Percentiles rank a stretch among this genome's conserved stretches.
These are phyloP conservation scores for Helotiales sp. DNA, from an alignment of 2,329 filamentous ascomycete species.

Conservation along the genomic window DNA sequence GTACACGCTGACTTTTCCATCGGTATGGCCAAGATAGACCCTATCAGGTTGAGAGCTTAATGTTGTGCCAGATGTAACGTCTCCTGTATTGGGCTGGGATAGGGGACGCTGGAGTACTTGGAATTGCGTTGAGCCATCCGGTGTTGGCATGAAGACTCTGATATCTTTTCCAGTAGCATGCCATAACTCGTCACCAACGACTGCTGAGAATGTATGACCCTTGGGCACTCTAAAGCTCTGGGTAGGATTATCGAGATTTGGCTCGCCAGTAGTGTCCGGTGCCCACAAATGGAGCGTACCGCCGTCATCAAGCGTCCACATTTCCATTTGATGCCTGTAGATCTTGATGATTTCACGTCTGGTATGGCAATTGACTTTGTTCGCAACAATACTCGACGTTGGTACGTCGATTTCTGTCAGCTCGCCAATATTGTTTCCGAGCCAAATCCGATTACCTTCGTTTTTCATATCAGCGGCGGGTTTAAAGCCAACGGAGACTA, in stretches of 20 bases:
- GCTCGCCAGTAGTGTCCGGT: constrained; percentile 68
- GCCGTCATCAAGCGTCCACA: constrained; percentile 92
- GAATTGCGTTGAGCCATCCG: constrained; percentile 67
- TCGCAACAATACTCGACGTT: constrained; percentile 68
- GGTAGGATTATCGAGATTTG: constrained; percentile 70
- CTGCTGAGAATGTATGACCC: constrained; percentile 84
- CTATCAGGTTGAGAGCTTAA: constrained; percentile 73
- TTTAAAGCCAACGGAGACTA: constrained; percentile 82
- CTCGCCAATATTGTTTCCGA: constrained; percentile 86
- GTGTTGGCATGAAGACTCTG: constrained; percentile 75
- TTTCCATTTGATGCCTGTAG: constrained; percentile 79
- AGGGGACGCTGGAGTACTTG: constrained; percentile 74
- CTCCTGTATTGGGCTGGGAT: constrained; percentile 71
- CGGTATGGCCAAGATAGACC: constrained; percentile 87
- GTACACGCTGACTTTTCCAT: constrained; percentile 95
- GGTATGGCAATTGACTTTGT: constrained; percentile 71
- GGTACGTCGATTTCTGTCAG: constrained; percentile 84
- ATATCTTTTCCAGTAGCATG: constrained; percentile 85
- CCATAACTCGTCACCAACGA: constrained; percentile 85
- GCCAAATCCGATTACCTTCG: constrained; percentile 82
- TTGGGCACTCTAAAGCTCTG: constrained; percentile 77
- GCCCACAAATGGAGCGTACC: constrained; percentile 87
- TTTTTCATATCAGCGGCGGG: constrained; percentile 74
- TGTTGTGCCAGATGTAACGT: constrained; percentile 81
- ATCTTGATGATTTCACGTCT: constrained; percentile 82